Percentiles rank a stretch among this genome's conserved stretches.
These are phyloP conservation scores for Brassica juncea DNA, from an alignment of 345 rosid genomes.

Conservation along the genomic window DNA sequence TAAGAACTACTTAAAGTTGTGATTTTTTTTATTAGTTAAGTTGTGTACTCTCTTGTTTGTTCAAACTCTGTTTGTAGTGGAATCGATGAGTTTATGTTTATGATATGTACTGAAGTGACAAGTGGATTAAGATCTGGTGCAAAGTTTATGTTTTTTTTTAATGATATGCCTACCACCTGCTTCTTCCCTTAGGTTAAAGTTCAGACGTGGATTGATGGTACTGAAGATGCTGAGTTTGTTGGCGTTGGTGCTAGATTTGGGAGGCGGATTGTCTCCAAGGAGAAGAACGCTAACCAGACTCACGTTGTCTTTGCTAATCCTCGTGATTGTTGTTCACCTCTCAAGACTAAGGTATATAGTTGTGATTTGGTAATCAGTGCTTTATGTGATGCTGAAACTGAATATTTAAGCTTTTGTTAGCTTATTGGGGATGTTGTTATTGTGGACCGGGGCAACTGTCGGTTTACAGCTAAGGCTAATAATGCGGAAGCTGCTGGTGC, in stretches of 20 bases:
- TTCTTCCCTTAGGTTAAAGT: conserved; percentile 78
- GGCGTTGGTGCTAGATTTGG: conserved; percentile 99
- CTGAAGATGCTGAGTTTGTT: conserved; percentile 81
- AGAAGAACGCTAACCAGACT: conserved; percentile 82
- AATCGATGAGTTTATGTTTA: neutral
- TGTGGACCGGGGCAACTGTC: conserved; percentile 93
- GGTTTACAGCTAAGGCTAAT: conserved; percentile 85
- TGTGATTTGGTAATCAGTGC: neutral
- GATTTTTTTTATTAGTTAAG: neutral
- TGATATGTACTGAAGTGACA: neutral
- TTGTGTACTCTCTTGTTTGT: neutral
- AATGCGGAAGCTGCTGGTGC: conserved; percentile 89
- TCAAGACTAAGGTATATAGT: conserved; percentile 57
- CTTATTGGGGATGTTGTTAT: conserved; percentile 74
- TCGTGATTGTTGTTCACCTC: conserved; percentile 71
- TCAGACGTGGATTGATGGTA: conserved; percentile 86
- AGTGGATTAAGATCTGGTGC: conserved; percentile 21
- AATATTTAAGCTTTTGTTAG: conserved; percentile 45
- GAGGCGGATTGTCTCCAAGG: conserved; percentile 76
- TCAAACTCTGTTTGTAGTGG: neutral
- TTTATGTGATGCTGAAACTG: conserved; percentile 10
- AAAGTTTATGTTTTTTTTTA: neutral
- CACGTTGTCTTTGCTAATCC: conserved; percentile 80
- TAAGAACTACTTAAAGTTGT: neutral
- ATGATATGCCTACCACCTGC: neutral